phyloP scores from a whole-genome alignment of 106 monocot species.

The Acorus gramineus region DNA sequence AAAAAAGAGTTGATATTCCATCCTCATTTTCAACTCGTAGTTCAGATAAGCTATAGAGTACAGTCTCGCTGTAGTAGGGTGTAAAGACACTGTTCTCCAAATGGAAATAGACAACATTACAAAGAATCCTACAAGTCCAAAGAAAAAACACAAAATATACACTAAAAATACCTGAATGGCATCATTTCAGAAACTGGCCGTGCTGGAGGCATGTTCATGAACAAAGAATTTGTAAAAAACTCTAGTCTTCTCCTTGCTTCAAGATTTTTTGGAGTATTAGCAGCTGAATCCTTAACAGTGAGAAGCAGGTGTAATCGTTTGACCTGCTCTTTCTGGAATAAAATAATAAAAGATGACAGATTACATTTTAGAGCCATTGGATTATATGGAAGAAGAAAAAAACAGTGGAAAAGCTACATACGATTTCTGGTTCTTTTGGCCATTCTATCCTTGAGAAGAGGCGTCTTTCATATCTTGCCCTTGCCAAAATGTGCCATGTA shows the following conservation, averaged over 20 bases:
- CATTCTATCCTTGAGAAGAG: constrained; percentile 77
- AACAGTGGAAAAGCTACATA: constrained; percentile 17
- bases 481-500: constrained; percentile 80
- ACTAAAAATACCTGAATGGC: constrained; percentile 60
- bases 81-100: constrained; percentile 77
- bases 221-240: constrained; percentile 93
- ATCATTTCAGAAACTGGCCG: constrained; percentile 88
- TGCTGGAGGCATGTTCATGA: constrained; percentile 87
- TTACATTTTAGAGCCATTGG: background rate
- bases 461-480: constrained; percentile 74
- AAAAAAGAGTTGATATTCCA: constrained; percentile 93
- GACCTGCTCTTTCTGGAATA: constrained; percentile 79
- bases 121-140: background rate
- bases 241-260: constrained; percentile 89
- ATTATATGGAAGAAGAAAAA: background rate
- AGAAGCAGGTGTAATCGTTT: constrained; percentile 86
- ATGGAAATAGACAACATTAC: background rate
- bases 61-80: constrained; percentile 96
- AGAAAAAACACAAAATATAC: background rate
- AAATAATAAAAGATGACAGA: constrained; percentile 2
- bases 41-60: constrained; percentile 77
- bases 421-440: constrained; percentile 77
- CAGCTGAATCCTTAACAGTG: constrained; percentile 86
- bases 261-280: constrained; percentile 87
- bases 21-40: constrained; percentile 82